Evolutionary conservation across 2,329 filamentous ascomycete genomes (phyloP).

Genomic region (Paramyrothecium roridum): DNA sequence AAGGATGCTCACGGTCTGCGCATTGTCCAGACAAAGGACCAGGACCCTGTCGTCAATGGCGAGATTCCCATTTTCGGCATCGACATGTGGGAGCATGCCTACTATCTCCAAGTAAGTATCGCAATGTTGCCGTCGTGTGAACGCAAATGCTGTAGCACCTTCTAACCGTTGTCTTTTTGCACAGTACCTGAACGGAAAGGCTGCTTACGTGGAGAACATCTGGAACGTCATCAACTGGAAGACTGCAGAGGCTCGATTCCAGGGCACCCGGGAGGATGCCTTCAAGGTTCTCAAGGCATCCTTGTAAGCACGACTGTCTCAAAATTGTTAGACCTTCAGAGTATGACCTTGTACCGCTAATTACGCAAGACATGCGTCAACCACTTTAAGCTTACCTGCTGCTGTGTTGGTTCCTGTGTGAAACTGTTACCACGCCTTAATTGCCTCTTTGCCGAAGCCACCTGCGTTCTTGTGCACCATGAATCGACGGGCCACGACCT

Average conservation of each 20-base stretch:
- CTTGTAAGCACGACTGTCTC: slow-evolving; percentile 22
- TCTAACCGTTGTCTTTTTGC: slow-evolving; percentile 25
- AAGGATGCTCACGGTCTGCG: slow-evolving; percentile 59
- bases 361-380: background rate
- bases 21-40: slow-evolving; percentile 81
- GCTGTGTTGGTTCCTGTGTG: background rate
- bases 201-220: slow-evolving; percentile 71
- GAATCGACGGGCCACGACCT: background rate
- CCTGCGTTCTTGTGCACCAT: background rate
- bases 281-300: slow-evolving; percentile 42
- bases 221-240: slow-evolving; percentile 81
- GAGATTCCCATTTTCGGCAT: slow-evolving; percentile 72
- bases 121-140: background rate
- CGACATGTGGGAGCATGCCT: slow-evolving; percentile 94
- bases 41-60: slow-evolving; percentile 67
- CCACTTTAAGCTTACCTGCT: background rate
- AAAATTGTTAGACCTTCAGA: background rate
- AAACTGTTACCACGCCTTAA: background rate
- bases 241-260: slow-evolving; percentile 61
- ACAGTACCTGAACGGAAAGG: slow-evolving; percentile 74
- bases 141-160: background rate
- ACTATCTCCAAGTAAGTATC: slow-evolving; percentile 69
- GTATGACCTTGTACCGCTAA: background rate
- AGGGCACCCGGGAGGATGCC: slow-evolving; percentile 41
- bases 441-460: background rate